Base-by-base conservation (phyloP, 345 rosid species). In the Turnera subulata region DNA sequence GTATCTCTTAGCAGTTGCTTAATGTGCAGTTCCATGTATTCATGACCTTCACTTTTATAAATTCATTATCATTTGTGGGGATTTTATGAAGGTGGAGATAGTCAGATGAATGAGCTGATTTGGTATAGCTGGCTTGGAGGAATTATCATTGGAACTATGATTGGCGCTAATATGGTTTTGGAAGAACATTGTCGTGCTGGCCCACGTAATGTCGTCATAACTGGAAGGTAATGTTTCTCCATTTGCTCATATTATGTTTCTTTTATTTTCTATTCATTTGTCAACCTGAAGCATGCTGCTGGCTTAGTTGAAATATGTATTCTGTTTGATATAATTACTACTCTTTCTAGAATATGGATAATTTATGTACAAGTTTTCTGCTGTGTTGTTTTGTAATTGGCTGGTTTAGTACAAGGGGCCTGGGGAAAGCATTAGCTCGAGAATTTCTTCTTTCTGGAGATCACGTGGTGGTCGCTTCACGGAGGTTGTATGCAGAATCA, bases 81-180 rank as follows among this genome's bases (percentile, higher is more conserved):
- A 22, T 59, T 66, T 50, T 50, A 10, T 73, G 67, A 75, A 89
- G 96, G 95, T 56, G 98, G 96, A 59, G 96, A 89, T 51, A 55
- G 79, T 69, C 87, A 90, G 72, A 82, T 92, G 91, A 75, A 86
- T 67, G 63, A 75, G 24, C 73, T 92, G 74, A 76, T 84, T 72
- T 92, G 98, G 95, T 89, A 80, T 80, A 92, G 98, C 77, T 92
- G 96, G 98, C 84, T 92, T 63, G 98, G 98, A 59, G 95, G 98
- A 33, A 59, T 89, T 67, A 84, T 89, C 62, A 92, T 92, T 55
- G 96, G 96, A 63, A 86, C 98, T 0, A 89, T 92, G 96, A 82
- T 78, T 42, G 98, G 98, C 25, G 75, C 96, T 55, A 92, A 92
- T 71, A 78, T 80, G 86, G 98, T 86, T 72, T 75, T 92, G 46